Conservation (phyloP, 2,329 filamentous ascomycete genomes). For the Sodiomyces alkalinus region DNA sequence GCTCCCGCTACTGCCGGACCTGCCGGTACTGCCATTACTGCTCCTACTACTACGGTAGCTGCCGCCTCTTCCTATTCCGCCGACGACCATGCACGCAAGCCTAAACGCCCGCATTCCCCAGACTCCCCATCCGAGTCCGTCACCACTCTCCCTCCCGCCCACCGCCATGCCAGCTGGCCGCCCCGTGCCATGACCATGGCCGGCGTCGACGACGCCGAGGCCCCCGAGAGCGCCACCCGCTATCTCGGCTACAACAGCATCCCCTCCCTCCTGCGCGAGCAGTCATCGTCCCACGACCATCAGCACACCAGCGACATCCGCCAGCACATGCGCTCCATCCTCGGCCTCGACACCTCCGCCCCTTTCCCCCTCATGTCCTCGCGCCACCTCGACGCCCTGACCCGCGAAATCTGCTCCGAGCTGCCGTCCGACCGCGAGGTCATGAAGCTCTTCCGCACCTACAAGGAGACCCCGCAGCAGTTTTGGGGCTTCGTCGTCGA, state of each 20-base stretch:
- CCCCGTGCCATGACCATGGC: constrained; percentile 30
- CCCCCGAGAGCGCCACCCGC: constrained; percentile 33
- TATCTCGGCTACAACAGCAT: constrained; percentile 56
- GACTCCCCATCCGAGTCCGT: too few relatives aligned
- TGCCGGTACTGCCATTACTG: constrained; percentile 8
- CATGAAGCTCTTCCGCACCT: constrained; percentile 52
- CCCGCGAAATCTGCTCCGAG: constrained; percentile 44
- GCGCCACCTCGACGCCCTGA: constrained; percentile 42
- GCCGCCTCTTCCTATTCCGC: constrained; percentile 7
- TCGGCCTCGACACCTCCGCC: constrained; percentile 49
- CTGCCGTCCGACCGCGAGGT: constrained; percentile 50
- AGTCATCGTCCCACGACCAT: constrained; percentile 36
- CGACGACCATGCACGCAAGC: constrained; percentile 5
- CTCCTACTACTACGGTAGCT: constrained; percentile 11
- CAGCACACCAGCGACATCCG: constrained; percentile 41
- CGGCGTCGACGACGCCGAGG: constrained; percentile 35
- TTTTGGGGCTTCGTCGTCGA: constrained; percentile 56
- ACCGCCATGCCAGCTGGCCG: constrained; percentile 26
- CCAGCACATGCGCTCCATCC: constrained; percentile 49
- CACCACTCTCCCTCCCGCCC: constrained; percentile 16
- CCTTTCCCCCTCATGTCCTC: constrained; percentile 54
- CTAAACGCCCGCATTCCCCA: constrained; percentile 28
- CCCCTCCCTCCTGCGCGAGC: constrained; percentile 47
- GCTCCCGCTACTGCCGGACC: constrained; percentile 13
- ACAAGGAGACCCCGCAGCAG: constrained; percentile 51